Base-by-base conservation (phyloP, 805 yeast genomes). In the Candida oleophila region DNA sequence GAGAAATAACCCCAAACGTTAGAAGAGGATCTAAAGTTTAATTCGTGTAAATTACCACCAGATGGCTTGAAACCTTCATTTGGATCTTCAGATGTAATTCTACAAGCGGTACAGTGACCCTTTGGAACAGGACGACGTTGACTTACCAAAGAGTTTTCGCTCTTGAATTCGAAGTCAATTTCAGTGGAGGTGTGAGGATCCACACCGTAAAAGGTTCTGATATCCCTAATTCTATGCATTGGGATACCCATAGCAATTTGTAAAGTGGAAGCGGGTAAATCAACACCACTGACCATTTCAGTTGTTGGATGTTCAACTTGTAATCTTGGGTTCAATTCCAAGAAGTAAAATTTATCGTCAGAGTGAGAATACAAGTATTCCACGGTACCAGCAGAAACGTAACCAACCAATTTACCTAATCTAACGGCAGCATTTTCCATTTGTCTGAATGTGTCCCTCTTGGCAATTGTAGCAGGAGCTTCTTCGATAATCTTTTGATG, bases 241-340 rank as follows among this genome's bases (percentile, higher is more conserved):
- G 99, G 98, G 50, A 94, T 82, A 81, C 99, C 99, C 99, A 94
- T 94, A 53, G 99, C 98, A 70, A 94, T 89, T 74, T 94, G 99
- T 56, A 94, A 81, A 74, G 94, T 99, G 34, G 99, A 96, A 48
- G 97, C 96, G 22, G 99, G 99, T 65, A 94, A 78, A 65, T 94
- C 95, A 45, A 94, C 97, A 55, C 99, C 99, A 20, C 96, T 86
- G 47, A 90, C 99, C 99, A 94, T 94, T 75, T 94, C 99, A 36
- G 99, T 94, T 39, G 99, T 94, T 61, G 99, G 99, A 78, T 94
- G 99, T 79, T 94, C 99, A 49, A 94, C 99, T 77, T 94, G 99
- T 68, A 94, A 79, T 78, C 99, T 88, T 61, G 99, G 99, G 68
- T 94, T 94, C 66, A 94, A 80, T 74, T 94, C 99, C 66, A 94